A percentile compares a stretch with the other conserved stretches of the same genome.
Conservation (phyloP, 805 yeast species). For the Cyberlindnera sargentensis region DNA sequence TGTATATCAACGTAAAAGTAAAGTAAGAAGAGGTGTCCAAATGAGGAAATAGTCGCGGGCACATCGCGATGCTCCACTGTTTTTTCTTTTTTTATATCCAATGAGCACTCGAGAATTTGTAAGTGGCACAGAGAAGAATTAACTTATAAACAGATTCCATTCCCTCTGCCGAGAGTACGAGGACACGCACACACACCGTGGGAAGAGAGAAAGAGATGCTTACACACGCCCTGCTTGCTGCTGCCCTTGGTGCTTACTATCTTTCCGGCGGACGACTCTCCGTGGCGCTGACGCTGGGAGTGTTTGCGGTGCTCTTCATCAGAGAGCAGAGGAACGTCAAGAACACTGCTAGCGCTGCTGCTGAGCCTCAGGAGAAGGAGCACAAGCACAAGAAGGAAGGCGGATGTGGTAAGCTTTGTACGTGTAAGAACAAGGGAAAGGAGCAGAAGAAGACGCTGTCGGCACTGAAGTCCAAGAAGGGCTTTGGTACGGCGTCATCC, state of each 20-base stretch:
- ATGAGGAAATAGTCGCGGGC: neutral
- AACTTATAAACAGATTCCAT: too few relatives aligned
- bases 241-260: conserved; percentile 11
- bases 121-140: too few relatives aligned
- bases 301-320: conserved; percentile 21
- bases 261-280: conserved; percentile 32
- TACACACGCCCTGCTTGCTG: conserved; percentile 5
- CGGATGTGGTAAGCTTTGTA: conserved; percentile 28
- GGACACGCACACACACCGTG: too few relatives aligned
- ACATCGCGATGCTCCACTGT: too few relatives aligned
- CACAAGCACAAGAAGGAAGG: conserved; percentile 21
- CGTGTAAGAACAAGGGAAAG: conserved; percentile 23
- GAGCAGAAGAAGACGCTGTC: conserved; percentile 22
- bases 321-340: conserved; percentile 6
- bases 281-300: conserved; percentile 23
- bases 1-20: too few relatives aligned
- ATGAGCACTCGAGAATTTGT: too few relatives aligned
- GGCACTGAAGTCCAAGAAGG: conserved; percentile 14
- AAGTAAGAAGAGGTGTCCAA: too few relatives aligned
- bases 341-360: too few relatives aligned
- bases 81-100: too few relatives aligned
- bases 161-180: too few relatives aligned
- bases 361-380: neutral
- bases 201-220: conserved; percentile 5
- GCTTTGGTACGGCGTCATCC: conserved; percentile 7